phyloP scores from a whole-genome alignment of 1,284 basidiomycete species.

The Amylostereum chailletii region DNA sequence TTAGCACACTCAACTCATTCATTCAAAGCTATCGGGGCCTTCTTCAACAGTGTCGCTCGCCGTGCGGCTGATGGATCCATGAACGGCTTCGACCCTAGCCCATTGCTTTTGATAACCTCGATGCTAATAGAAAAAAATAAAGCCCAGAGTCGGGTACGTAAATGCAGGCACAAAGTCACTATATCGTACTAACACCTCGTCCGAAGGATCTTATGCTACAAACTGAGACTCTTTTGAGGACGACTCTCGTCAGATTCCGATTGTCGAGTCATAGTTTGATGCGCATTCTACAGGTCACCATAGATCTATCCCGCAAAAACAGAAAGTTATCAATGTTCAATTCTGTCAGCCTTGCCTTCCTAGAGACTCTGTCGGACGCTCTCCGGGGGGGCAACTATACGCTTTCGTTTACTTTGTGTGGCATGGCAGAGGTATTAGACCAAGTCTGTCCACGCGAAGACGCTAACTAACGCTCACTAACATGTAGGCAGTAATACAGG shows the following conservation, averaged over 20 bases:
- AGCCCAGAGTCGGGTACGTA: constrained; percentile 42
- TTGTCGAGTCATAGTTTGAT: constrained; percentile 37
- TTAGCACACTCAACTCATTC: constrained; percentile 4
- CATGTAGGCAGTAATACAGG: constrained; percentile 13
- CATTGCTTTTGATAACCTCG: constrained; percentile 41
- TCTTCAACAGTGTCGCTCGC: constrained; percentile 42
- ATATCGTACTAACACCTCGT: background rate
- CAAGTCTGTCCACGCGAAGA: no score
- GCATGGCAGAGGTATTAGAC: constrained; percentile 38
- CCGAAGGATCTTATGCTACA: constrained; percentile 48
- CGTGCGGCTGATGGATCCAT: constrained; percentile 43
- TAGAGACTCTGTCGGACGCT: constrained; percentile 49
- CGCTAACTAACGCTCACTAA: background rate
- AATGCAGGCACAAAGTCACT: background rate
- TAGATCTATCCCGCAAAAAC: constrained; percentile 27
- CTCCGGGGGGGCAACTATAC: constrained; percentile 45
- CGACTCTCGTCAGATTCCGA: constrained; percentile 39
- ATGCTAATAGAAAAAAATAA: constrained; percentile 53
- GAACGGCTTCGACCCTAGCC: constrained; percentile 42
- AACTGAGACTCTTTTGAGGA: constrained; percentile 49
- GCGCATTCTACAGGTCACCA: constrained; percentile 41
- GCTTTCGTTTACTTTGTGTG: constrained; percentile 36
- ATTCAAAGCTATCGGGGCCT: constrained; percentile 42
- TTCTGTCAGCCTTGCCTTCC: constrained; percentile 35
- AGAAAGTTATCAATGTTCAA: constrained; percentile 20